Conservation (phyloP, 176 grass and related monocot genomes). For the Coix lacrymajobi region DNA sequence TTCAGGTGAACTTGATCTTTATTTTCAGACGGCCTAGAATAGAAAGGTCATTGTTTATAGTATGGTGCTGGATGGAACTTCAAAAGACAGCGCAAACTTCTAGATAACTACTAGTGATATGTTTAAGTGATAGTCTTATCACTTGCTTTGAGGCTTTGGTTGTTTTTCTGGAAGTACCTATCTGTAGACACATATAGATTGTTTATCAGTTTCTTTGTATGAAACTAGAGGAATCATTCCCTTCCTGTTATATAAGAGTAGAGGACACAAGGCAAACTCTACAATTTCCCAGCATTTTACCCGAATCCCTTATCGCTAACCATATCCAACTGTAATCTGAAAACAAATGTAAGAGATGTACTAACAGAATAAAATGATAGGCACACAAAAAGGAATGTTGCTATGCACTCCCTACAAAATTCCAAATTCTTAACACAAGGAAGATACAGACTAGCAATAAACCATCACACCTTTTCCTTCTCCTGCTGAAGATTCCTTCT, state of each 20-base stretch:
- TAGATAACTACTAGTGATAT: neutral
- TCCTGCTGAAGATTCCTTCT: no score
- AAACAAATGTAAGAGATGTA: neutral
- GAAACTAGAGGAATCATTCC: neutral
- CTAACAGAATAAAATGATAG: neutral
- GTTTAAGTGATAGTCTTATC: neutral
- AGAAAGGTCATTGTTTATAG: neutral
- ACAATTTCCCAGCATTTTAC: neutral
- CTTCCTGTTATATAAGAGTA: no score
- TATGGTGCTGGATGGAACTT: neutral
- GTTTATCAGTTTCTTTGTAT: neutral
- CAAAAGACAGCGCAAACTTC: neutral
- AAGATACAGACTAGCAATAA: neutral
- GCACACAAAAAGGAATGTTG: neutral
- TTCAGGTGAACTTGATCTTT: neutral
- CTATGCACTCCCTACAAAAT: neutral
- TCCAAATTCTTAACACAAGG: neutral
- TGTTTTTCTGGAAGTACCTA: neutral
- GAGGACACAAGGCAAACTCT: no score
- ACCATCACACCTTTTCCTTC: conserved; percentile 46
- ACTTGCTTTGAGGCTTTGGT: neutral
- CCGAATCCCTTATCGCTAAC: neutral
- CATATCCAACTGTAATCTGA: neutral
- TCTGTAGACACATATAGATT: neutral
- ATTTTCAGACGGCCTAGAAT: neutral